These are phyloP conservation scores for Beauveria asiatica DNA, from an alignment of 2,329 filamentous ascomycete species.

Conservation along the genomic window DNA sequence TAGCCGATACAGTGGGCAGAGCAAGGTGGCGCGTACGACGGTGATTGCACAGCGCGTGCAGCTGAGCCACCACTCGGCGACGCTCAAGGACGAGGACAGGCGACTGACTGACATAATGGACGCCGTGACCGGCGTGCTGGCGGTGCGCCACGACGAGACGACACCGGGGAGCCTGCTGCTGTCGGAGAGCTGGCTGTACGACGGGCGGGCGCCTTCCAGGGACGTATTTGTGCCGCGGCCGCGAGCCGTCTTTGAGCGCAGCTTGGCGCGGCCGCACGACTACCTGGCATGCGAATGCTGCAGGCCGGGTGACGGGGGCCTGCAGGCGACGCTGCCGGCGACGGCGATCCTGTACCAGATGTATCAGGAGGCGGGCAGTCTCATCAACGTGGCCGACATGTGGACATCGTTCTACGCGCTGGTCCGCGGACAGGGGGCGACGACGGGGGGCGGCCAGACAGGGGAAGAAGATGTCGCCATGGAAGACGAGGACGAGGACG, in stretches of 20 bases:
- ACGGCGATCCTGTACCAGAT: constrained; percentile 70
- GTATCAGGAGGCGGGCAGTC: constrained; percentile 65
- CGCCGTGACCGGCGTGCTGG: constrained; percentile 25
- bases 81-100: constrained; percentile 61
- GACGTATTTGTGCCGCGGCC: constrained; percentile 70
- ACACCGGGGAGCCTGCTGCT: constrained; percentile 42
- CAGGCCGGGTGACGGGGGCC: constrained; percentile 43
- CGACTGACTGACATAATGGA: constrained; percentile 61
- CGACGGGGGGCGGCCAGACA: constrained; percentile 25
- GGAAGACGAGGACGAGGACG: constrained; percentile 17
- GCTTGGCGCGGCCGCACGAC: constrained; percentile 63
- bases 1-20: constrained; percentile 66
- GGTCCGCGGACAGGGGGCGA: constrained; percentile 35
- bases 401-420: constrained; percentile 69
- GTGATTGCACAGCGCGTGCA: constrained; percentile 76
- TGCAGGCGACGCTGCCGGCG: constrained; percentile 56
- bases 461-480: constrained; percentile 23
- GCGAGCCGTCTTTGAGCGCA: constrained; percentile 61
- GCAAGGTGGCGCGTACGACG: constrained; percentile 64
- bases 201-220: constrained; percentile 57
- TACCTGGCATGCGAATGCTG: constrained; percentile 64
- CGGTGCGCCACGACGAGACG: constrained; percentile 17
- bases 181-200: constrained; percentile 69
- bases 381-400: constrained; percentile 73
- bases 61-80: constrained; percentile 64